Percentiles rank a stretch among this genome's conserved stretches.
phyloP scores from a whole-genome alignment of 345 rosid genomes.

The Lepidium didymum region DNA sequence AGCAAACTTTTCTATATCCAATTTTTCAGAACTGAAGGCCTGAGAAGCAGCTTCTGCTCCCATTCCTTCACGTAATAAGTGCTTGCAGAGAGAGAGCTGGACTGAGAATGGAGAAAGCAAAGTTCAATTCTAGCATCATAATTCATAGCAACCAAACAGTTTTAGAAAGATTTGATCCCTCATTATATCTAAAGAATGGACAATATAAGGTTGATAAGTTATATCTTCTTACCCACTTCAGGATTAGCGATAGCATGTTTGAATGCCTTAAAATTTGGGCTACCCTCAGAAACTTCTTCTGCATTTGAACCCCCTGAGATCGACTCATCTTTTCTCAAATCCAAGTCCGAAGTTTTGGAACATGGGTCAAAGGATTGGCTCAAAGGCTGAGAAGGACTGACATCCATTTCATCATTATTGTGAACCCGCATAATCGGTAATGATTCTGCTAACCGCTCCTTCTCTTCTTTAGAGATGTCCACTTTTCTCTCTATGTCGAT shows the following conservation, averaged over 20 bases:
- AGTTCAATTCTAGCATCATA: background rate
- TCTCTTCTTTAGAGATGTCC: conserved; percentile 24
- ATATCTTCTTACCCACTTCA: conserved; percentile 49
- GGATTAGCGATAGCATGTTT: conserved; percentile 35
- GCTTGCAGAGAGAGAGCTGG: conserved; percentile 64
- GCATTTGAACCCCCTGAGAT: conserved; percentile 26
- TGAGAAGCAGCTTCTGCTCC: conserved; percentile 60
- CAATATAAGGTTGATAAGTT: background rate
- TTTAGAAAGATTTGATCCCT: background rate
- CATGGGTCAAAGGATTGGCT: conserved; percentile 58
- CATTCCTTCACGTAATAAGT: conserved; percentile 50
- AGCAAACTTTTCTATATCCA: conserved; percentile 40
- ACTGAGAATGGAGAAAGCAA: conserved; percentile 30
- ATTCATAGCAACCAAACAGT: conserved; percentile 1
- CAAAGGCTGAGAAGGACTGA: conserved; percentile 31
- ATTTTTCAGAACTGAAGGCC: conserved; percentile 51
- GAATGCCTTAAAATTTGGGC: conserved; percentile 30
- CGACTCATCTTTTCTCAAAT: conserved; percentile 30
- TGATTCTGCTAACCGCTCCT: conserved; percentile 46
- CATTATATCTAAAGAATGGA: background rate
- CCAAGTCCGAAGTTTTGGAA: conserved; percentile 34
- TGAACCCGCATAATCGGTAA: conserved; percentile 52
- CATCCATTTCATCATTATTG: conserved; percentile 23
- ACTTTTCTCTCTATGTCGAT: conserved; percentile 38
- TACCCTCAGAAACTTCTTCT: conserved; percentile 25